Conservation (phyloP, 108 stramenopile genomes). For the Nitzschia sp. region DNA sequence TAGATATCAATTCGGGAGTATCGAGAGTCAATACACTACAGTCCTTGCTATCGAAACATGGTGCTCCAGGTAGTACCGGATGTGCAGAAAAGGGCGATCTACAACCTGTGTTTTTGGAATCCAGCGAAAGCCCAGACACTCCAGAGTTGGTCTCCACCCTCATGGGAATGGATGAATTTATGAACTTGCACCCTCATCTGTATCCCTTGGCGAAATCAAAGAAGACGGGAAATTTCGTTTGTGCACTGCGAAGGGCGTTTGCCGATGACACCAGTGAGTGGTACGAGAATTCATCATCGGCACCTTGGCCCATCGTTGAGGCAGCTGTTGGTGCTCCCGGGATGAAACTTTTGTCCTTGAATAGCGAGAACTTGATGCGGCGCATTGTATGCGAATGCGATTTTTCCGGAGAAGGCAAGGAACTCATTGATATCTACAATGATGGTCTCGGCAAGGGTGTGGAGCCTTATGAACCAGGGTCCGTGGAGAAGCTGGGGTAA, state of each 20-base stretch:
- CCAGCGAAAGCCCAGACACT: constrained; percentile 1
- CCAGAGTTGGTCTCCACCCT: constrained; percentile 29
- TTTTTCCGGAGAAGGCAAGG: constrained; percentile 34
- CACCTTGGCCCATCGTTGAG: constrained; percentile 86
- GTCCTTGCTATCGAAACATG: constrained; percentile 55
- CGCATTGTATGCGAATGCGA: constrained; percentile 77
- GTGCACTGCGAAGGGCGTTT: constrained; percentile 69
- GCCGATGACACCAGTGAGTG: constrained; percentile 48
- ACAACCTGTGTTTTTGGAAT: constrained; percentile 34
- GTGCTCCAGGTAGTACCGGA: constrained; percentile 76
- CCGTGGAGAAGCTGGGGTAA: constrained; percentile 63
- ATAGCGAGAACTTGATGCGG: constrained; percentile 80
- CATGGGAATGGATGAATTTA: constrained; percentile 35
- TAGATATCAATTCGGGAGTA: constrained; percentile 39
- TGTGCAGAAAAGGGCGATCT: constrained; percentile 57
- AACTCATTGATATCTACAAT: constrained; percentile 70
- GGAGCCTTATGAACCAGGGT: constrained; percentile 68
- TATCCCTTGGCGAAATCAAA: constrained; percentile 58
- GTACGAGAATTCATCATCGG: constrained; percentile 48
- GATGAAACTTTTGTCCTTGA: constrained; percentile 66
- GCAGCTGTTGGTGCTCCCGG: constrained; percentile 55
- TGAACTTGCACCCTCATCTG: constrained; percentile 76
- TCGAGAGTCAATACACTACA: constrained; percentile 72
- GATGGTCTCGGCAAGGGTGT: constrained; percentile 52
- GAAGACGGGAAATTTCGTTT: constrained; percentile 63